Conservation (phyloP, 148 eudicot genomes). For the Agrostemma githago region DNA sequence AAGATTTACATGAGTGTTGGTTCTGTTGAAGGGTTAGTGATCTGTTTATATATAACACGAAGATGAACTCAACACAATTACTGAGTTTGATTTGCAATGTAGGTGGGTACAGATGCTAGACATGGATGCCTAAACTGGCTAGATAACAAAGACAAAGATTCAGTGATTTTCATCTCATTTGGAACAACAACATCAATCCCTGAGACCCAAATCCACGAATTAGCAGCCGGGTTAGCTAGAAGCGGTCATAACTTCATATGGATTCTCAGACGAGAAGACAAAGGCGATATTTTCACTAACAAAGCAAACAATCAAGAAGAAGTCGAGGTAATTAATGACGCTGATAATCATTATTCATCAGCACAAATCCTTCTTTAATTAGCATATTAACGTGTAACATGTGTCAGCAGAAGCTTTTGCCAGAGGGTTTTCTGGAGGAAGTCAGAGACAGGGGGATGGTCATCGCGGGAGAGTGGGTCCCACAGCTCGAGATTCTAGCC, state of each 20-base stretch:
- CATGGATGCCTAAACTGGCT: slow-evolving; percentile 42
- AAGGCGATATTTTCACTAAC: slow-evolving; percentile 2
- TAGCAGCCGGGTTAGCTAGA: slow-evolving; percentile 49
- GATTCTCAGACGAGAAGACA: slow-evolving; percentile 34
- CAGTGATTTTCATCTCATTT: slow-evolving; percentile 54
- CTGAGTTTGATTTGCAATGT: background rate
- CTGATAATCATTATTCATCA: too few relatives aligned
- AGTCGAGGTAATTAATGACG: background rate
- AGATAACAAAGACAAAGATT: slow-evolving; percentile 35
- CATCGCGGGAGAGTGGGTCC: slow-evolving; percentile 6
- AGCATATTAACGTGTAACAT: too few relatives aligned
- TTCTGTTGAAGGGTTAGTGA: too few relatives aligned
- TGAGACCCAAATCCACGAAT: slow-evolving; percentile 37
- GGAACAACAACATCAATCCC: slow-evolving; percentile 41
- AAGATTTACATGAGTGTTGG: too few relatives aligned
- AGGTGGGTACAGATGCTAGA: background rate
- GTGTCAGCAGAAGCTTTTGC: background rate
- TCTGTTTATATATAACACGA: too few relatives aligned
- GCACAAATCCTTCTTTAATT: too few relatives aligned
- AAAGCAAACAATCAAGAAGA: background rate
- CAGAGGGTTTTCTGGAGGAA: slow-evolving; percentile 8
- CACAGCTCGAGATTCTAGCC: slow-evolving; percentile 9
- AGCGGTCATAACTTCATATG: slow-evolving; percentile 50
- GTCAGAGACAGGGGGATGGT: slow-evolving; percentile 4
- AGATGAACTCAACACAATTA: too few relatives aligned